phyloP scores from a whole-genome alignment of 2,329 filamentous ascomycete species.

The Apiospora rasikravindrae region DNA sequence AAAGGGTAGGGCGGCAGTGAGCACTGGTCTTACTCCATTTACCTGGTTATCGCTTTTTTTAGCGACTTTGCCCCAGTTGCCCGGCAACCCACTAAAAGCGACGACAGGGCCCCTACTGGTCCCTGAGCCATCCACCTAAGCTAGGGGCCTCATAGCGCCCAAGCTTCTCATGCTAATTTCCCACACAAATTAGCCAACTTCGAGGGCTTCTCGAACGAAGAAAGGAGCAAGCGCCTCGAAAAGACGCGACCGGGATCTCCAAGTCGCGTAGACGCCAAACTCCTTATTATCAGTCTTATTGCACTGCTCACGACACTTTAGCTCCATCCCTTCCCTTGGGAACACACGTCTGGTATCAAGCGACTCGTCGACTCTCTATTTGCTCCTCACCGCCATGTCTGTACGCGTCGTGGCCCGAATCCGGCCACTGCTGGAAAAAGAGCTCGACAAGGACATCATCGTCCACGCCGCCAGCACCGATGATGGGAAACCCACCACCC shows the following conservation, averaged over 20 bases:
- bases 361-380: neutral
- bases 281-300: slow-evolving; percentile 5
- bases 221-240: neutral
- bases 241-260: slow-evolving; percentile 5
- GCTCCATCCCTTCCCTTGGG: slow-evolving; percentile 4
- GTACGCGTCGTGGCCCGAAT: slow-evolving; percentile 91
- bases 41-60: neutral
- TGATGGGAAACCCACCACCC: slow-evolving; percentile 63
- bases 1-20: neutral
- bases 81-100: neutral
- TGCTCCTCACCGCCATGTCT: slow-evolving; percentile 50
- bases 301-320: neutral
- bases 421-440: slow-evolving; percentile 83
- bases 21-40: neutral
- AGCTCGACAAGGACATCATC: slow-evolving; percentile 87
- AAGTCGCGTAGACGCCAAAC: neutral
- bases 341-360: neutral
- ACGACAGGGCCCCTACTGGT: neutral
- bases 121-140: neutral
- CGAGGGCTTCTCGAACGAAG: neutral
- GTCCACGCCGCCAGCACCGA: slow-evolving; percentile 70
- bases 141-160: neutral
- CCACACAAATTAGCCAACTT: slow-evolving; percentile 1
- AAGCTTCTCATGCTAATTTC: slow-evolving; percentile 16
- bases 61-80: neutral